Conservation (phyloP, 2,329 filamentous ascomycete species). For the Alternaria tenuissima region DNA sequence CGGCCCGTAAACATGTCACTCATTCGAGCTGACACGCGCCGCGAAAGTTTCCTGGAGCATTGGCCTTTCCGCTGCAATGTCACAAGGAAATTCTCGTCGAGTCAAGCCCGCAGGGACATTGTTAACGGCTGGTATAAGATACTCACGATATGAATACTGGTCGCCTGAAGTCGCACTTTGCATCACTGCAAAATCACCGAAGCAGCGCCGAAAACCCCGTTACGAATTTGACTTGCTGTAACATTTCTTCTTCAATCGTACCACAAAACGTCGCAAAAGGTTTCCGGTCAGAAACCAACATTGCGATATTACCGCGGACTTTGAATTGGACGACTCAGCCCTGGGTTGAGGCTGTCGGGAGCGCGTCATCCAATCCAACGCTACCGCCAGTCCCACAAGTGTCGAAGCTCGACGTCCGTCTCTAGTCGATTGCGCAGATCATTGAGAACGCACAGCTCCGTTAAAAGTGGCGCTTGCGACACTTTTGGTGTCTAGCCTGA, state of each 20-base stretch:
- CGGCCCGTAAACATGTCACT: slow-evolving; percentile 7
- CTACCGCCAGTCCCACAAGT: slow-evolving; percentile 8
- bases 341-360: slow-evolving; percentile 8
- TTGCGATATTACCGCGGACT: not conserved
- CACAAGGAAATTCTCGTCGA: not conserved
- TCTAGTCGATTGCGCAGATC: slow-evolving; percentile 12
- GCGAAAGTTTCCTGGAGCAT: slow-evolving; percentile 3
- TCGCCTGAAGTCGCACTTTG: slow-evolving; percentile 4
- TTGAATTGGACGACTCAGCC: slow-evolving; percentile 1
- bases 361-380: slow-evolving; percentile 7
- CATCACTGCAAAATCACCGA: slow-evolving; percentile 6
- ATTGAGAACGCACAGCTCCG: slow-evolving; percentile 5
- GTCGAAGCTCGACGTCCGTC: slow-evolving; percentile 7
- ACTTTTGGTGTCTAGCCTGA: slow-evolving; percentile 4
- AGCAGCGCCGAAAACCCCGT: slow-evolving; percentile 7
- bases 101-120: not conserved
- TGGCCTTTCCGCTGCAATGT: not conserved
- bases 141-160: not conserved
- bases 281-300: slow-evolving; percentile 1
- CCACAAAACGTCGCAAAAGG: not conserved
- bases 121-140: not conserved
- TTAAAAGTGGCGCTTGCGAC: slow-evolving; percentile 11
- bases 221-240: slow-evolving; percentile 1
- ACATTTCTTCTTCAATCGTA: slow-evolving; percentile 1
- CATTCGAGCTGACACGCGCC: not conserved